Conservation (phyloP, 306 rosid species). For the Cucurbita argyrosperma region DNA sequence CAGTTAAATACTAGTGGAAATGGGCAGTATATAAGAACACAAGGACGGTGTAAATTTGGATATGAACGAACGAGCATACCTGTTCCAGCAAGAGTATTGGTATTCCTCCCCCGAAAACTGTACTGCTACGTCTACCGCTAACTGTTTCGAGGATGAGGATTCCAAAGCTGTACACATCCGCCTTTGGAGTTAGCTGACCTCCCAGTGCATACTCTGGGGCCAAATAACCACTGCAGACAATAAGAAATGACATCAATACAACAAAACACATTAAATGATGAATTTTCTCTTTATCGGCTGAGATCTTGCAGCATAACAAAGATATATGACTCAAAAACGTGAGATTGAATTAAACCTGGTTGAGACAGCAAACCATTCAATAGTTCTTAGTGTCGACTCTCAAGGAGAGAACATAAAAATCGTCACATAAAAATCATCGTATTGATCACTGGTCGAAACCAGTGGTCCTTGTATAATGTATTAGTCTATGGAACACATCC, state of each 20-base stretch:
- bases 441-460: background rate
- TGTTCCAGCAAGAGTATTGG: slow-evolving; percentile 57
- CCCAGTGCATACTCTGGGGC: slow-evolving; percentile 97
- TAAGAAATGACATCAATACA: background rate
- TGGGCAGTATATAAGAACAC: background rate
- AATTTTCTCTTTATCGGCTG: background rate
- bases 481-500: background rate
- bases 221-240: slow-evolving; percentile 63
- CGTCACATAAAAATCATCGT: background rate
- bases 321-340: background rate
- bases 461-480: background rate
- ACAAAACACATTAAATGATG: background rate
- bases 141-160: slow-evolving; percentile 73
- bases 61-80: slow-evolving; percentile 24
- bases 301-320: background rate
- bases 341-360: background rate
- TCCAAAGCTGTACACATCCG: slow-evolving; percentile 88
- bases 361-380: background rate
- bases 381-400: background rate
- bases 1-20: background rate
- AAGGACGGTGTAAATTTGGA: background rate
- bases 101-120: slow-evolving; percentile 35
- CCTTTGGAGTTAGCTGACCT: slow-evolving; percentile 80
- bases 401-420: background rate
- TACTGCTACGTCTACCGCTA: slow-evolving; percentile 63